Evolutionary conservation across 1,284 basidiomycete genomes (phyloP).

Genomic region (Ceratobasidium sp.): DNA sequence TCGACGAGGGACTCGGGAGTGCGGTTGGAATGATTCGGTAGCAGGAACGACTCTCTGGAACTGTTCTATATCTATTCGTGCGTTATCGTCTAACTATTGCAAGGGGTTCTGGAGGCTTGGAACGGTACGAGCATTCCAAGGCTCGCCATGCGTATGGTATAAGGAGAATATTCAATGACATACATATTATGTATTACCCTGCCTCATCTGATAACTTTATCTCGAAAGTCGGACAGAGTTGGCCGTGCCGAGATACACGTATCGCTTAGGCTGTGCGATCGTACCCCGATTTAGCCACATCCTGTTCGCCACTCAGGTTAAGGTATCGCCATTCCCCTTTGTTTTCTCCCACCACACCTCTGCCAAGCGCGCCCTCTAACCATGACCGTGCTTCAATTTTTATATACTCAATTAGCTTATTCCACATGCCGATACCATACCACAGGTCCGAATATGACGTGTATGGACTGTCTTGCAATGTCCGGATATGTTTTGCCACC

Average conservation of each 20-base stretch:
- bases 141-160: no score
- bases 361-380: background rate
- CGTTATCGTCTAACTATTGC: conserved; percentile 4
- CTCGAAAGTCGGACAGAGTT: background rate
- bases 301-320: conserved; percentile 5
- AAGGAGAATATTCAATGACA: background rate
- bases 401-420: background rate
- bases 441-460: conserved; percentile 15
- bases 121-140: background rate
- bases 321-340: background rate
- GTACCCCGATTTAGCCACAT: conserved; percentile 12
- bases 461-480: conserved; percentile 34
- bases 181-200: background rate
- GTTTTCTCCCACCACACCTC: background rate
- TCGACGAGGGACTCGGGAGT: conserved; percentile 26
- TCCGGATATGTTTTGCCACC: conserved; percentile 27
- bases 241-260: background rate
- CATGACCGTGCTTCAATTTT: background rate
- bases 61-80: background rate
- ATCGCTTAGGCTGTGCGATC: conserved; percentile 3
- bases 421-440: conserved; percentile 19
- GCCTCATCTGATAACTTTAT: background rate
- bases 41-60: background rate
- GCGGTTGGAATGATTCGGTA: conserved; percentile 32
- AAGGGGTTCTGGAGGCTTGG: background rate